These are phyloP conservation scores for Diaporthe eres DNA, from an alignment of 2,329 filamentous ascomycete genomes.

Conservation along the genomic window DNA sequence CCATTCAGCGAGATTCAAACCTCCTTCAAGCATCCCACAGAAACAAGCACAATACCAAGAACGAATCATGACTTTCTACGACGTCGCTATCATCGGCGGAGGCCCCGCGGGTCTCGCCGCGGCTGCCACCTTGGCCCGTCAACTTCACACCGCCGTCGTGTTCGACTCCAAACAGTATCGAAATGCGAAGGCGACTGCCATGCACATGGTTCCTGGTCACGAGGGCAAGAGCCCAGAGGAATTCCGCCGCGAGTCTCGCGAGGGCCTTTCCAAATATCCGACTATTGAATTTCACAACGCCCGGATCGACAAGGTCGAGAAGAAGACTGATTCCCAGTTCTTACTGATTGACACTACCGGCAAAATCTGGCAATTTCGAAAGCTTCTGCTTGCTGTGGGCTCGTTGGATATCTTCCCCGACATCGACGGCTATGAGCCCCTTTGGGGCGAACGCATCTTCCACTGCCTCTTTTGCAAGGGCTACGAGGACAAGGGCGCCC, in stretches of 20 bases:
- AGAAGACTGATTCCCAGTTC: constrained; percentile 2
- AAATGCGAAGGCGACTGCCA: constrained; percentile 61
- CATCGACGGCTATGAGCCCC: constrained; percentile 67
- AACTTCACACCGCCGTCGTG: constrained; percentile 61
- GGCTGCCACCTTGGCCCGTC: constrained; percentile 63
- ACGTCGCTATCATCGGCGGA: constrained; percentile 63
- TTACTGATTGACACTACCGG: constrained; percentile 55
- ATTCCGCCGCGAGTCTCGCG: constrained; percentile 52
- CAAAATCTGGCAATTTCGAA: constrained; percentile 60
- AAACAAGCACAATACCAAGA: not conserved
- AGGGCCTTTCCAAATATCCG: constrained; percentile 52
- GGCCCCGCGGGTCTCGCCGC: constrained; percentile 66
- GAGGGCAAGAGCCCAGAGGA: constrained; percentile 54
- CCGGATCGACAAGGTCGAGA: constrained; percentile 45
- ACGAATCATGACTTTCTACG: not conserved
- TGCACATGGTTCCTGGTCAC: constrained; percentile 61
- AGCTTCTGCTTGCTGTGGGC: constrained; percentile 69
- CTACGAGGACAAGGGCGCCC: constrained; percentile 67
- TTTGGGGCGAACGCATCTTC: constrained; percentile 68
- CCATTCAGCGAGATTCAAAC: too few relatives aligned
- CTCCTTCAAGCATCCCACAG: not conserved
- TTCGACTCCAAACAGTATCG: constrained; percentile 66
- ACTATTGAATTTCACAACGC: constrained; percentile 48
- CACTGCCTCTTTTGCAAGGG: constrained; percentile 74
- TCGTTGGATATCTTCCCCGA: constrained; percentile 64